Evolutionary conservation across 805 yeast species (phyloP), one percentile per base, ranked within the genome.

Genomic region (Ogataea neopini): DNA sequence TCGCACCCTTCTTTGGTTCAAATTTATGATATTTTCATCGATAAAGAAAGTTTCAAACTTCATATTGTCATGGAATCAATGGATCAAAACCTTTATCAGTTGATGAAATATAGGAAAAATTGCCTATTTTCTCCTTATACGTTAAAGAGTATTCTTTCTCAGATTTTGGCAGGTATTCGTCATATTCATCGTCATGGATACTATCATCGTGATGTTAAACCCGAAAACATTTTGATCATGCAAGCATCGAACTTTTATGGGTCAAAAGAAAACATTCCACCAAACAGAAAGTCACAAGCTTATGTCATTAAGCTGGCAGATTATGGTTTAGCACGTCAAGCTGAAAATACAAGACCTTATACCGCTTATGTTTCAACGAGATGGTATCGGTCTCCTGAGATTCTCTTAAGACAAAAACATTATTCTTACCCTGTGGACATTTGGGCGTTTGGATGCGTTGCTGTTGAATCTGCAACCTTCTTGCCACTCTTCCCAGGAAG

Each of bases 201-300:
- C 60, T 84, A 84, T 60, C 98, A 92, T 64, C 77, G 99, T 48
- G 99, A 92, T 71, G 76, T 92, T 41, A 92, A 92, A 66, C 98
- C 99, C 0, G 97, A 92, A 60, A 92, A 92, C 66, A 84, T 92
- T 20, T 75, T 92, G 55, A 80, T 91, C 4, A 73, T 83, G 30
- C 80, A 83, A 18, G 68, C 84, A 5, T 65, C 68, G 33, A 74
- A 74, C 42, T 85, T 76, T 58, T 84, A 77, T 62, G 78, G 79
- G 2, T 54, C 67, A 9, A 64, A 59, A 41, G 57, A 63, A 19
- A 50, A 48, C 17, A 62, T 77, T 15, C 83, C 83, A 54, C 36
- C 58, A 50, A 65, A 67, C 63, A 63, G 70, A 52, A 56, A 59
- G 9, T 52, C 60, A 30, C 76, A 76, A 50, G 64, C 70, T 19